These are phyloP conservation scores for Beauveria sp. DNA, from an alignment of 2,329 filamentous ascomycete species.

Conservation along the genomic window DNA sequence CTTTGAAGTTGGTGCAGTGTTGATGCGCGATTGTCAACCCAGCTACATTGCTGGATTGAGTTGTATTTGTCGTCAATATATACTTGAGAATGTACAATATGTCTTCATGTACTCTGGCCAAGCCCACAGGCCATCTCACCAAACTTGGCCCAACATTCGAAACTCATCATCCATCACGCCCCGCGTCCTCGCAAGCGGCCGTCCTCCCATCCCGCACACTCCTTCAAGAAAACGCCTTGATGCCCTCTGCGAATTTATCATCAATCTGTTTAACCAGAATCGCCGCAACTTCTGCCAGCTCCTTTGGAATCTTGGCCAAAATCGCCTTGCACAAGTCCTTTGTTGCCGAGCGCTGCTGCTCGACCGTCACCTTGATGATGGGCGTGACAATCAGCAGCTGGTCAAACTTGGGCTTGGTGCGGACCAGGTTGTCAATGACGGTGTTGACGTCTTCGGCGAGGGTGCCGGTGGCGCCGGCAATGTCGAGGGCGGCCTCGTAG, in stretches of 20 bases:
- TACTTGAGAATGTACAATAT: not conserved
- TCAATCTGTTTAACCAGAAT: constrained; percentile 30
- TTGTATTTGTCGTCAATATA: constrained; percentile 1
- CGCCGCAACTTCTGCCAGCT: constrained; percentile 25
- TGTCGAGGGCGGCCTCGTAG: constrained; percentile 28
- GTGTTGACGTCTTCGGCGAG: constrained; percentile 31
- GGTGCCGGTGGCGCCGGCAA: constrained; percentile 28
- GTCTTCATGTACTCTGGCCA: not conserved
- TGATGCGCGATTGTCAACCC: no score
- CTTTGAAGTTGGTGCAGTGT: no score
- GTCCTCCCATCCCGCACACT: no score
- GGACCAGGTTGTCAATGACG: constrained; percentile 31
- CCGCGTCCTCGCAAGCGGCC: no score
- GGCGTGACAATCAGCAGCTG: constrained; percentile 30
- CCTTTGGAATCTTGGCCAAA: constrained; percentile 31
- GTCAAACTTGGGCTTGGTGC: constrained; percentile 36
- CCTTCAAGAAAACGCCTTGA: constrained; percentile 21
- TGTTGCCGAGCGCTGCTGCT: constrained; percentile 32
- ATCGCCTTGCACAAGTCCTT: constrained; percentile 30
- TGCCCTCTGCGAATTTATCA: constrained; percentile 29
- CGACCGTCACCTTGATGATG: constrained; percentile 34
- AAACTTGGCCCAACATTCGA: not conserved
- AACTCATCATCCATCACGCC: not conserved
- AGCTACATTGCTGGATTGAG: not conserved
- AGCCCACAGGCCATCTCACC: no score